These are phyloP conservation scores for Lasiodiplodia citricola DNA, from an alignment of 2,329 filamentous ascomycete genomes.

Conservation along the genomic window DNA sequence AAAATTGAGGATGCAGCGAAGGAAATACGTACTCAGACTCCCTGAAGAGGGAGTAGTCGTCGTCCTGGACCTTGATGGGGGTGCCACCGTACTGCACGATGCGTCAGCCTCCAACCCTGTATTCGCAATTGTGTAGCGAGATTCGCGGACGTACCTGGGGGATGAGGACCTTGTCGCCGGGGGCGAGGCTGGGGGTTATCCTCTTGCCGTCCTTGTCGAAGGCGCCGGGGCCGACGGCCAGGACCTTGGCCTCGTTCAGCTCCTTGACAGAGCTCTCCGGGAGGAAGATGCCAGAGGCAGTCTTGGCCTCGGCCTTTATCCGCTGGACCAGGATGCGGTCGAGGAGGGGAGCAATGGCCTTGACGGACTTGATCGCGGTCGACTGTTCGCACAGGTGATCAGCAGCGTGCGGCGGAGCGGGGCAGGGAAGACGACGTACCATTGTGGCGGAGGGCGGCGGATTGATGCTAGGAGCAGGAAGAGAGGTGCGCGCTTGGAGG, in stretches of 20 bases:
- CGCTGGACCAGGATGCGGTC: constrained; percentile 98
- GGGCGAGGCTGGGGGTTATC: constrained; percentile 78
- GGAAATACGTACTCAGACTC: constrained; percentile 85
- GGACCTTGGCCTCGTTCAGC: constrained; percentile 94
- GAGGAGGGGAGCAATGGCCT: constrained; percentile 90
- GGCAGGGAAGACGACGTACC: constrained; percentile 18
- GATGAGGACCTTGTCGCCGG: constrained; percentile 93
- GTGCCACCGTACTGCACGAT: constrained; percentile 80
- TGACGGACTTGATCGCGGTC: constrained; percentile 86
- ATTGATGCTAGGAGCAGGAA: background rate
- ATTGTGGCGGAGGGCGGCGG: constrained; percentile 26
- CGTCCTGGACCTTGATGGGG: constrained; percentile 95
- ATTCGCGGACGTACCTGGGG: constrained; percentile 71
- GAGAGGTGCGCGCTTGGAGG: background rate
- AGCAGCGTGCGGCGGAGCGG: constrained; percentile 3
- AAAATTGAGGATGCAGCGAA: background rate
- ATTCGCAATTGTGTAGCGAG: background rate
- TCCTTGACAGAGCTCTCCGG: constrained; percentile 97
- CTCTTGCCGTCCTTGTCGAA: constrained; percentile 89
- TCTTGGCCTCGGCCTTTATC: constrained; percentile 96
- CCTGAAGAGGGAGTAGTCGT: constrained; percentile 94
- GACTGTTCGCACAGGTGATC: constrained; percentile 32
- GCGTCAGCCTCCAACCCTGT: background rate
- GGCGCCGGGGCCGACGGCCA: constrained; percentile 90
- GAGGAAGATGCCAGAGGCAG: constrained; percentile 94